Base-by-base conservation (phyloP, 371 early-diverging fungal species). In the Conidiobolus incongruus region DNA sequence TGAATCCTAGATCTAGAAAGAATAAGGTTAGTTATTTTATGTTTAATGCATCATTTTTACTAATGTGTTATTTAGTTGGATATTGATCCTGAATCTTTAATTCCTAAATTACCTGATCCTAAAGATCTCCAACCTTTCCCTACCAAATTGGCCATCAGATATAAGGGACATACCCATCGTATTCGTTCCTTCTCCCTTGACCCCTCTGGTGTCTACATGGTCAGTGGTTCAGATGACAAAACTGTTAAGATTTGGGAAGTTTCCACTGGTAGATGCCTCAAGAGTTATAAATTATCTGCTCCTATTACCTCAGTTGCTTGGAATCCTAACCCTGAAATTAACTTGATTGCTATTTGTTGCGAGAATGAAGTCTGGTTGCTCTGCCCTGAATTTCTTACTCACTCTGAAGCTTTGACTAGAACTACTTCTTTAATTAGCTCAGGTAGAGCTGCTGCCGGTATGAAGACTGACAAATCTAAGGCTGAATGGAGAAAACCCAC, bases 61-160 rank as follows among this genome's bases (percentile, higher is more conserved):
- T n/a, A n/a, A n/a, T n/a, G n/a, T n/a, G n/a, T n/a, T n/a, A n/a
- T 28, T 17, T 56, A 73, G 72, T 53, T 83, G 47, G 65, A 88
- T 45, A 72, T 89, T 48, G 86, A 94, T 57, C 83, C 88, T 17
- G 94, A 93, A 45, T 75, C 79, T 22, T 66, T 96, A 35, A 68
- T 93, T 24, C 97, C 95, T 38, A 81, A 86, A 59, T 66, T 96
- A n/a, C 97, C 97, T 22, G 80, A 77, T 47, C 93, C 92, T 8
- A 77, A 81, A 53, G 94, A 94, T 52, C 66, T 96, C 39, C 78
- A 78, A 45, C 97, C 97, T 4, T 96, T 84, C 79, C 97, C 97
- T 17, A 70, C 81, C 4, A 56, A 58, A 16, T 66, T 82, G 36
- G 62, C 89, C 1, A 64, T 94, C 37, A 62, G 69, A 15, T 94